Percentiles rank a stretch among this genome's conserved stretches.
These are phyloP conservation scores for Kernera saxatilis DNA, from an alignment of 345 rosid genomes.

Conservation along the genomic window DNA sequence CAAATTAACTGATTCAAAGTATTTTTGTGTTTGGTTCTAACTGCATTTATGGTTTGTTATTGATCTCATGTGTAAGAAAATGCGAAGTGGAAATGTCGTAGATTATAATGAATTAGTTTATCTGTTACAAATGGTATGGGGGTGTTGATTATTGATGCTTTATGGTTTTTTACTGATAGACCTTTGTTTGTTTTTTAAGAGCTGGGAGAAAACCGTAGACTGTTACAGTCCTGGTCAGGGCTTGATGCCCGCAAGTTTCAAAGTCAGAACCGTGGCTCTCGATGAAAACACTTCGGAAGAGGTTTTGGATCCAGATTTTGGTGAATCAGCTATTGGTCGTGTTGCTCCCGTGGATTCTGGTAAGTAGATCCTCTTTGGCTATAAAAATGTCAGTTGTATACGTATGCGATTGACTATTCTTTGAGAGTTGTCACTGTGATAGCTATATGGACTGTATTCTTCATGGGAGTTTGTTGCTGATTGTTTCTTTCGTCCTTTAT, in stretches of 20 bases:
- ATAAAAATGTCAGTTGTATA: background rate
- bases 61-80: background rate
- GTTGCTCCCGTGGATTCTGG: constrained; percentile 97
- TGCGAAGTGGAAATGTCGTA: background rate
- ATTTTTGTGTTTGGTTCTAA: background rate
- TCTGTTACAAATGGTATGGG: background rate
- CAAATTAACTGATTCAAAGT: background rate
- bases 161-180: background rate
- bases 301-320: constrained; percentile 88
- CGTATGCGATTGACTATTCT: background rate
- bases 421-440: background rate
- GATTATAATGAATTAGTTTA: background rate
- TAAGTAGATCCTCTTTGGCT: constrained; percentile 21
- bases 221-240: constrained; percentile 95
- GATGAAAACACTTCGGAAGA: constrained; percentile 67
- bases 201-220: constrained; percentile 96
- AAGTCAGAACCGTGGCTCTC: constrained; percentile 64
- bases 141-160: background rate
- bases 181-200: constrained; percentile 32
- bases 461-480: background rate
- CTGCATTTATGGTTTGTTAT: too few relatives aligned
- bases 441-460: background rate
- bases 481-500: constrained; percentile 6
- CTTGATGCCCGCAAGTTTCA: constrained; percentile 91
- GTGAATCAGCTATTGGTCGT: constrained; percentile 90